A percentile compares a stretch with the other conserved stretches of the same genome.
phyloP scores from a whole-genome alignment of 1,139 yeast genomes.

The Kodamaea alishanica region DNA sequence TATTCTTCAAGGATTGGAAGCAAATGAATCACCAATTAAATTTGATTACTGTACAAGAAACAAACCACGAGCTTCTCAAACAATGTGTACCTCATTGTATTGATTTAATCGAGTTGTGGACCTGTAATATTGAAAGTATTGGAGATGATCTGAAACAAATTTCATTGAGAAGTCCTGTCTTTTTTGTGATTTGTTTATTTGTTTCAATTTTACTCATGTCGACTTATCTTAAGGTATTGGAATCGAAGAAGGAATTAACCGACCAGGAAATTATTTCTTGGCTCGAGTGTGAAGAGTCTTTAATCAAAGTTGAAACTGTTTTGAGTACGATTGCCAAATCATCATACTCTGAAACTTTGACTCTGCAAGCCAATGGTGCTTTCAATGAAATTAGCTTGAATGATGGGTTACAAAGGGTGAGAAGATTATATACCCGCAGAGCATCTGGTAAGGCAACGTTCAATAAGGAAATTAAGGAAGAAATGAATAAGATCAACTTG shows the following conservation, averaged over 20 bases:
- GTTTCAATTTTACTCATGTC: slow-evolving; percentile 58
- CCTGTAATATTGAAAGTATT: slow-evolving; percentile 58
- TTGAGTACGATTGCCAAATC: slow-evolving; percentile 35
- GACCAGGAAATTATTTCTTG: slow-evolving; percentile 39
- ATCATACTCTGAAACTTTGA: slow-evolving; percentile 50
- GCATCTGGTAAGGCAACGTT: not conserved
- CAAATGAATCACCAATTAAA: slow-evolving; percentile 55
- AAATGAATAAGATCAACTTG: slow-evolving; percentile 39
- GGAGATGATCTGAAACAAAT: slow-evolving; percentile 64
- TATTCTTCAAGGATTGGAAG: slow-evolving; percentile 62
- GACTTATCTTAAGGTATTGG: slow-evolving; percentile 55
- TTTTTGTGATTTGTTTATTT: slow-evolving; percentile 65
- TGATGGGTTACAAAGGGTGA: slow-evolving; percentile 4
- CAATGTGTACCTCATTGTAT: slow-evolving; percentile 57
- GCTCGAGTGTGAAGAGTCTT: slow-evolving; percentile 47
- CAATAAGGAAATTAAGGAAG: slow-evolving; percentile 27
- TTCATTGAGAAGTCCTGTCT: slow-evolving; percentile 68
- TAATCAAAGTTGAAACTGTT: slow-evolving; percentile 55
- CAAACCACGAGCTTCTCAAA: slow-evolving; percentile 44
- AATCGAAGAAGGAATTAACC: slow-evolving; percentile 24
- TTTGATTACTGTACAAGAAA: slow-evolving; percentile 38
- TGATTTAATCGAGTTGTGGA: slow-evolving; percentile 64
- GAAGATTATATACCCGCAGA: slow-evolving; percentile 1
- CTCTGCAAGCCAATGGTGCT: slow-evolving; percentile 54
- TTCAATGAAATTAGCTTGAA: slow-evolving; percentile 26